phyloP scores from a whole-genome alignment of 257 asterid species.

The Nicotiana benthamiana region DNA sequence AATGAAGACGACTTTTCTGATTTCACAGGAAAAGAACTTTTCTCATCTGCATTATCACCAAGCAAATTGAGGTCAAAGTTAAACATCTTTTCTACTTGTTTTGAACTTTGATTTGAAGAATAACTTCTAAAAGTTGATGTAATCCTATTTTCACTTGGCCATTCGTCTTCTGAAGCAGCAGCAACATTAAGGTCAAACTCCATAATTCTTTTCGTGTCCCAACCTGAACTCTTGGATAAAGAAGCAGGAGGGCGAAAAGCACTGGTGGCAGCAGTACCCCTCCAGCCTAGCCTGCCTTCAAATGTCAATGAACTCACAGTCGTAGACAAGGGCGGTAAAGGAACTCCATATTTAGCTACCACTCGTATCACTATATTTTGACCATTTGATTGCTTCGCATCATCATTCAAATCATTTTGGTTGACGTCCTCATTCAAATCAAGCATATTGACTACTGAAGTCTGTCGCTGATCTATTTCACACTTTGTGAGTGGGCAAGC shows the following conservation, averaged over 20 bases:
- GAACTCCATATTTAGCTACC: constrained; percentile 42
- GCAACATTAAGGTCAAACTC: constrained; percentile 56
- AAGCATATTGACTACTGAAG: constrained; percentile 22
- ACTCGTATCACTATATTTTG: constrained; percentile 32
- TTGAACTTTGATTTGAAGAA: constrained; percentile 15
- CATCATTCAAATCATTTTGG: constrained; percentile 9
- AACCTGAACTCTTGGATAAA: constrained; percentile 11
- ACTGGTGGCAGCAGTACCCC: constrained; percentile 39
- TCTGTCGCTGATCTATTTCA: constrained; percentile 2
- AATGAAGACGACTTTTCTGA: constrained; percentile 7
- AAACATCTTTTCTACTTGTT: constrained; percentile 18
- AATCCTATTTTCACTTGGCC: not conserved
- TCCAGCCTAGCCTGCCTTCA: constrained; percentile 45
- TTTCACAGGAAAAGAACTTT: constrained; percentile 10
- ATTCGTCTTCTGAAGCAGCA: constrained; percentile 26
- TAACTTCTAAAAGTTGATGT: not conserved
- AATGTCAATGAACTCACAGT: constrained; percentile 28
- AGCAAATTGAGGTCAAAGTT: constrained; percentile 43
- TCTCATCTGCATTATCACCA: constrained; percentile 28
- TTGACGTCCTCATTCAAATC: constrained; percentile 50
- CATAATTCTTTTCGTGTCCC: constrained; percentile 7
- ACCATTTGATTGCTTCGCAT: constrained; percentile 15
- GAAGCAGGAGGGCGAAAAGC: constrained; percentile 35
- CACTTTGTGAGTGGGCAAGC: constrained; percentile 1
- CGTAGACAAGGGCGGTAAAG: constrained; percentile 20